Evolutionary conservation across 495 filamentous ascomycete genomes (phyloP), one percentile per base, ranked within the genome.

Genomic region (Penicillium coffeae): DNA sequence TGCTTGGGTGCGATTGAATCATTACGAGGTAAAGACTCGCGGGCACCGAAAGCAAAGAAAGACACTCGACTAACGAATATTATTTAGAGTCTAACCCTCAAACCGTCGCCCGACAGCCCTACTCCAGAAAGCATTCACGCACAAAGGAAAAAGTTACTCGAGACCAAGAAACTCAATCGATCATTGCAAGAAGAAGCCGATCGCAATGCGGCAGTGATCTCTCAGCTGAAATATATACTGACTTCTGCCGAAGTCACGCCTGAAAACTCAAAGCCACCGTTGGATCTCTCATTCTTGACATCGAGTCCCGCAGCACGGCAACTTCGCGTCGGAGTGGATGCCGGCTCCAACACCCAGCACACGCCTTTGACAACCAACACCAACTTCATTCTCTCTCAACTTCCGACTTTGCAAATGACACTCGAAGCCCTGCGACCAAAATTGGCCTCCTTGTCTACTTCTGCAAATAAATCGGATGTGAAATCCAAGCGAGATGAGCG

Each of bases 11-110:
- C 75, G 83, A 42, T 71, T 98, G 45, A 80, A 78, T 39, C 91
- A 96, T 77, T 96, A 98, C 68, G 83, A 90, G 70, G 84, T 86
- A 57, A 60, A 77, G 16, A n/a, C n/a, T n/a, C n/a, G n/a, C n/a
- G n/a, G n/a, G n/a, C n/a, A n/a, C n/a, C n/a, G n/a, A n/a, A n/a
- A n/a, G n/a, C n/a, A n/a, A n/a, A n/a, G n/a, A n/a, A n/a, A n/a
- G n/a, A n/a, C 10, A 50, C 1, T 25, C 30, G 20, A 21, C n/a
- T 30, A 49, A 48, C 48, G 27, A 18, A 18, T 8, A 2, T 21
- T 35, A 45, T 42, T 8, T 41, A 74, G 73, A 65, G 65, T 15
- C 61, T 76, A 9, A 64, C 66, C 0, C 60, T 74, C 14, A 55
- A 44, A 3, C 41, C 59, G 8, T 64, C 46, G 10, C 55, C 37